phyloP scores from a whole-genome alignment of 2,329 filamentous ascomycete species.

The Exophiala calicioides region DNA sequence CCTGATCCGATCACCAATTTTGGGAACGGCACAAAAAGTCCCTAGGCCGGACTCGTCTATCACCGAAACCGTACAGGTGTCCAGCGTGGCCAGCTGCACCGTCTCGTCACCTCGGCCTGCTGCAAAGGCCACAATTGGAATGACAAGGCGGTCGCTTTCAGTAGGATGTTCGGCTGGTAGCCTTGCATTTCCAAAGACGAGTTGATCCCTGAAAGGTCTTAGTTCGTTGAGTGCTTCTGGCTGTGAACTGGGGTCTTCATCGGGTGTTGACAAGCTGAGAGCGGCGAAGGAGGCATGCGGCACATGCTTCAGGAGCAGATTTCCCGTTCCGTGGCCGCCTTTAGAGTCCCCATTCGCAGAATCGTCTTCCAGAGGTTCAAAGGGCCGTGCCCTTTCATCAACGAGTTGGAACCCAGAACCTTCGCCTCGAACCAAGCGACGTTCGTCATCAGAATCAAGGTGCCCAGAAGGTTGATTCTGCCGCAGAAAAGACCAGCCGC shows the following conservation, averaged over 20 bases:
- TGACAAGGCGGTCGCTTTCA: constrained; percentile 2
- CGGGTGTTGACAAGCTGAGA: not conserved
- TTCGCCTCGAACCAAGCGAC: not conserved
- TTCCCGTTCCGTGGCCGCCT: no score
- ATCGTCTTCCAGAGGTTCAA: not conserved
- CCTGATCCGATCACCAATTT: not conserved
- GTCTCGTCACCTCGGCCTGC: constrained; percentile 5
- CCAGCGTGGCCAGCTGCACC: constrained; percentile 11
- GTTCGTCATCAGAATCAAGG: not conserved
- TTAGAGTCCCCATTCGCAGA: not conserved
- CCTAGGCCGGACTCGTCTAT: not conserved
- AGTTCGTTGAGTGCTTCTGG: no score
- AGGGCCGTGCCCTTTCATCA: constrained; percentile 5
- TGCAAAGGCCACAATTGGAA: constrained; percentile 10
- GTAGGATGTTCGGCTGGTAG: not conserved
- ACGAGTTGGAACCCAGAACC: constrained; percentile 8
- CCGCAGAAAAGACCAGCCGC: constrained; percentile 27
- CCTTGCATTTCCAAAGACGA: constrained; percentile 19
- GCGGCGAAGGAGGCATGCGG: constrained; percentile 13
- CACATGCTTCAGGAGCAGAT: constrained; percentile 15
- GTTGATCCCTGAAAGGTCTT: not conserved
- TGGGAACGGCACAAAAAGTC: constrained; percentile 7
- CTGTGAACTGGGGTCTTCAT: not conserved
- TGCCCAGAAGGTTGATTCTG: not conserved
- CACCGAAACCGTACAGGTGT: constrained; percentile 4